Evolutionary conservation across 352 stramenopile species (phyloP).

Genomic region (Peronosclerospora sorghi): DNA sequence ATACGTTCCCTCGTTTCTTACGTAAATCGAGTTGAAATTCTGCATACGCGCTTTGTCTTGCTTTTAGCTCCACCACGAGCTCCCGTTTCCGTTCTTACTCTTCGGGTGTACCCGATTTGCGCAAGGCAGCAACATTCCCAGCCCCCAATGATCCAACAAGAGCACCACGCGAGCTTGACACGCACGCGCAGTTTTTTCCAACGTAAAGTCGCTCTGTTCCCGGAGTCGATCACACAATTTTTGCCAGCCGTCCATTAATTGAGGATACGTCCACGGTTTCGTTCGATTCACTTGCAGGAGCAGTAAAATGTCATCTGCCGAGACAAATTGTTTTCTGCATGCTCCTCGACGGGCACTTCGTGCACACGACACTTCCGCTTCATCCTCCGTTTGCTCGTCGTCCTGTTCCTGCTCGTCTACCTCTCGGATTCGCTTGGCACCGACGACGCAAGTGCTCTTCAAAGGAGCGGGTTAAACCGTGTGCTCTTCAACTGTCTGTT

Average conservation of each 20-base stretch:
- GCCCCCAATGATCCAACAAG: slow-evolving; percentile 20
- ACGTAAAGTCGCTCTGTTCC: slow-evolving; percentile 5
- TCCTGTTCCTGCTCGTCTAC: too few relatives aligned
- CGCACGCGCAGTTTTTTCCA: slow-evolving; percentile 27
- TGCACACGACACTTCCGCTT: neutral
- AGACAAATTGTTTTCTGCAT: slow-evolving; percentile 27
- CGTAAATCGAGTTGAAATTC: slow-evolving; percentile 9
- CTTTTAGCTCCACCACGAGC: slow-evolving; percentile 15
- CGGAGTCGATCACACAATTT: slow-evolving; percentile 14
- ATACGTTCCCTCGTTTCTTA: slow-evolving; percentile 5
- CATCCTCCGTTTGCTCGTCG: neutral
- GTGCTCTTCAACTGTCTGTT: neutral
- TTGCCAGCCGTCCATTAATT: slow-evolving; percentile 29
- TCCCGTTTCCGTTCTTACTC: slow-evolving; percentile 21
- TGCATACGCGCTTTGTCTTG: slow-evolving; percentile 9
- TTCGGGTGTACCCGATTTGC: slow-evolving; percentile 17
- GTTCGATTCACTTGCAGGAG: slow-evolving; percentile 16
- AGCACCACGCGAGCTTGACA: slow-evolving; percentile 22
- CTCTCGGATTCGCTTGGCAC: neutral
- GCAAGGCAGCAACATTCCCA: slow-evolving; percentile 19
- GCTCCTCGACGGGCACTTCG: too few relatives aligned
- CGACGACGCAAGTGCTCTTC: neutral
- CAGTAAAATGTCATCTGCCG: slow-evolving; percentile 23
- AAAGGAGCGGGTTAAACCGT: neutral
- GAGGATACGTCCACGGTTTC: slow-evolving; percentile 20